Percentiles rank a stretch among this genome's conserved stretches.
Conservation (phyloP, 1,139 yeast genomes). For the Diutina siamensis region DNA sequence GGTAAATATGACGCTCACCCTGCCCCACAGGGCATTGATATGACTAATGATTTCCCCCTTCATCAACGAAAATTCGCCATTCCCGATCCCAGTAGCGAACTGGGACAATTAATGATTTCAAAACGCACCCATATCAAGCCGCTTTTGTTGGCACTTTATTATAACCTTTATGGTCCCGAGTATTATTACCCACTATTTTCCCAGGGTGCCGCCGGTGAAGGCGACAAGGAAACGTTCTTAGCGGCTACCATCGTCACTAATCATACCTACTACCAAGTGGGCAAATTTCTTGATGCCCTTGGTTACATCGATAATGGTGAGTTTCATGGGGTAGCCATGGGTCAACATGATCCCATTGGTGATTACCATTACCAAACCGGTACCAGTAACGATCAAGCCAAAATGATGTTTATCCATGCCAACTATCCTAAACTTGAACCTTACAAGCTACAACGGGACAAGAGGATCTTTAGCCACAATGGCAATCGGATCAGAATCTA, state of each 20-base stretch:
- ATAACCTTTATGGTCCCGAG: constrained; percentile 69
- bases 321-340: constrained; percentile 60
- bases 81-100: constrained; percentile 74
- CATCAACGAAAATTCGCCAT: constrained; percentile 57
- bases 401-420: constrained; percentile 49
- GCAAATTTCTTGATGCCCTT: constrained; percentile 39
- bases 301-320: constrained; percentile 28
- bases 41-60: constrained; percentile 14
- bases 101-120: constrained; percentile 68
- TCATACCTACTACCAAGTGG: constrained; percentile 59
- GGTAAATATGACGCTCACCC: constrained; percentile 7
- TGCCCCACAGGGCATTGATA: background rate
- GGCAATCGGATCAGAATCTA: constrained; percentile 39
- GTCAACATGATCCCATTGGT: constrained; percentile 55
- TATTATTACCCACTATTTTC: constrained; percentile 76
- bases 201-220: constrained; percentile 82
- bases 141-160: constrained; percentile 58
- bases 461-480: constrained; percentile 29
- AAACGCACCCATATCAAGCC: constrained; percentile 56
- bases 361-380: constrained; percentile 26
- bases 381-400: constrained; percentile 19
- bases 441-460: constrained; percentile 25
- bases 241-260: constrained; percentile 64
- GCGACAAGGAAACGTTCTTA: constrained; percentile 81
- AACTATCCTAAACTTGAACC: constrained; percentile 59